Base-by-base conservation (phyloP, 805 yeast genomes). In the Schwanniomyces polymorphus region DNA sequence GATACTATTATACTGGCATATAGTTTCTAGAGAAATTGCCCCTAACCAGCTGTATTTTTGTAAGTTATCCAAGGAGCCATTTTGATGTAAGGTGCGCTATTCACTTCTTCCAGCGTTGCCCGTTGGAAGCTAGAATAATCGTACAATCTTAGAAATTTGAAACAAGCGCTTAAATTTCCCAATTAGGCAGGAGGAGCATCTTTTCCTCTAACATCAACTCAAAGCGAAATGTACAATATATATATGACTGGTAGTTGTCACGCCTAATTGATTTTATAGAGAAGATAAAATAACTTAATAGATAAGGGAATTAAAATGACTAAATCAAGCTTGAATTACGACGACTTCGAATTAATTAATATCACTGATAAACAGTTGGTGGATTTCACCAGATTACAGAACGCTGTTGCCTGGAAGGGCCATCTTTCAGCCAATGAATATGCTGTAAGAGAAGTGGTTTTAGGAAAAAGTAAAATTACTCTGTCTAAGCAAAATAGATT, bases 341-440 rank as follows among this genome's bases (percentile, higher is more conserved):
- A 39, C 11, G 45, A 52, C 31, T 53, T 53, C 42, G 49, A 49
- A 27, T 53, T 61, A 23, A 45, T 50, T 12, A 55, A 53, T 12
- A 31, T 60, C 9, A 58, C 57, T 8, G 72, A 68, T 42, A 40
- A 42, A 11, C 57, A 58, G 11, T 42, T 54, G 23, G 61, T 68
- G 27, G 56, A 63, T 27, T 67, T 58, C 54, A 70, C 77, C 17
- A 55, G 78, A 39, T 29, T 29, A 27, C 66, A 69, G 29, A 70
- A 72, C 47, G 55, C 72, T 2, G 55, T 45, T 3, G 51, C 70
- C 2, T 74, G 78, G 78, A 65, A 51, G 45, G 72, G 71, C 18
- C 54, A 52, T n/a, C 62, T 74, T 37, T 49, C 68, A 6, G 44
- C 42, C 4, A 58, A 67, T 8, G 70, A 70, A 31, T 74, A 73